These are phyloP conservation scores for Alectoria sarmentosa DNA, from an alignment of 495 filamentous ascomycete genomes.

Conservation along the genomic window DNA sequence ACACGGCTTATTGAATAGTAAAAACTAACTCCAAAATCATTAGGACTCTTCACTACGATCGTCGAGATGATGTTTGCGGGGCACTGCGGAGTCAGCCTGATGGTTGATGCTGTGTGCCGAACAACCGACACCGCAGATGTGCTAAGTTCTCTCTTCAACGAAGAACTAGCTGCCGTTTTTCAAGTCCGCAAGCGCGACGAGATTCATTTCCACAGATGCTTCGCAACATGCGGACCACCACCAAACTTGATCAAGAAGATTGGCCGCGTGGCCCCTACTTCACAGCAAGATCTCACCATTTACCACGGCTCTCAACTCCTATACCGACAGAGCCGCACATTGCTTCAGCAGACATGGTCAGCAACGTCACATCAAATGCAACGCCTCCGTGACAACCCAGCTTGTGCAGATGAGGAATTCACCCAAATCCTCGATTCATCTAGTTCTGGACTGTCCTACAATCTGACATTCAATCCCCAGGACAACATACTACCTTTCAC, in stretches of 20 bases:
- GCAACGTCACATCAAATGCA: conserved; percentile 89
- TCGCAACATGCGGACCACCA: conserved; percentile 86
- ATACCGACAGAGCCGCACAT: conserved; percentile 58
- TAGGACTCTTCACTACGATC: conserved; percentile 83
- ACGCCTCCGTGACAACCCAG: conserved; percentile 78
- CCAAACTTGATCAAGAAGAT: conserved; percentile 73
- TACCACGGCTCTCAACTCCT: conserved; percentile 60
- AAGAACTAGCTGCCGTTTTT: conserved; percentile 96
- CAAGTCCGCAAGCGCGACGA: conserved; percentile 82
- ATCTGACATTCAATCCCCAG: conserved; percentile 71
- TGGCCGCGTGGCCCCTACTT: conserved; percentile 57
- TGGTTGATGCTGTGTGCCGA: conserved; percentile 63
- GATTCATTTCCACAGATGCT: conserved; percentile 77
- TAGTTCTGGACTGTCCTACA: conserved; percentile 82
- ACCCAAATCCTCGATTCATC: conserved; percentile 64
- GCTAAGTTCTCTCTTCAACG: conserved; percentile 79
- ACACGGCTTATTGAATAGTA: too few species aligned
- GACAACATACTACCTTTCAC: conserved; percentile 66
- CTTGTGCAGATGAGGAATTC: conserved; percentile 81
- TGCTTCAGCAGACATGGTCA: conserved; percentile 84
- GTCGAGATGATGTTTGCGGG: conserved; percentile 99
- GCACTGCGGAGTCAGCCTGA: conserved; percentile 78
- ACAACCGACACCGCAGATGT: conserved; percentile 52
- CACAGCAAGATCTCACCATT: conserved; percentile 76
- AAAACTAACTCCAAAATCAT: too few species aligned